These are phyloP conservation scores for Fusarium pseudocircinatum DNA, from an alignment of 2,329 filamentous ascomycete species.

Conservation along the genomic window DNA sequence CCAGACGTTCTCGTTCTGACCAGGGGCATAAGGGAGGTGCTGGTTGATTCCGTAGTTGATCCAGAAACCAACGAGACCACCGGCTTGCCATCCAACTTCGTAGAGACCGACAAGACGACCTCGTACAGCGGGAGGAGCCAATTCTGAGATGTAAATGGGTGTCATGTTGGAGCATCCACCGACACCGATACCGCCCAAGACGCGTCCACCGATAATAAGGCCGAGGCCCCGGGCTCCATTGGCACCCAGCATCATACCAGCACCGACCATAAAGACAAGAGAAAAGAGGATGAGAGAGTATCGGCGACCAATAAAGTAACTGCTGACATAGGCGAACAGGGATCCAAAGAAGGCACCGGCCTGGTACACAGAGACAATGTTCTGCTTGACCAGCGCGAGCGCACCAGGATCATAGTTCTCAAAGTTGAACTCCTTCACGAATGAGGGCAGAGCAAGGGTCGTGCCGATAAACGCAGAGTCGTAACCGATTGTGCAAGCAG, in stretches of 20 bases:
- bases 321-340: slow-evolving; percentile 72
- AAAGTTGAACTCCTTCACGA: slow-evolving; percentile 75
- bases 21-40: slow-evolving; percentile 55
- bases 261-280: slow-evolving; percentile 73
- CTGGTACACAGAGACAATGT: slow-evolving; percentile 85
- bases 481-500: slow-evolving; percentile 66
- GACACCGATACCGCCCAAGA: slow-evolving; percentile 71
- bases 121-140: slow-evolving; percentile 69
- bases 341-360: slow-evolving; percentile 86
- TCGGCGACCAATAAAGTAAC: slow-evolving; percentile 74
- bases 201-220: slow-evolving; percentile 68
- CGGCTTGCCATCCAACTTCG: slow-evolving; percentile 72
- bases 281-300: slow-evolving; percentile 70
- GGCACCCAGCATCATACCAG: slow-evolving; percentile 76
- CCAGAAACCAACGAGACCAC: slow-evolving; percentile 72
- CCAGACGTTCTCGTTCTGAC: slow-evolving; percentile 60
- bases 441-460: slow-evolving; percentile 76
- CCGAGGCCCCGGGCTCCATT: slow-evolving; percentile 70
- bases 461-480: slow-evolving; percentile 84
- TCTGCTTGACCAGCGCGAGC: slow-evolving; percentile 72
- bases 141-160: slow-evolving; percentile 69
- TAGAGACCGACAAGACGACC: slow-evolving; percentile 74
- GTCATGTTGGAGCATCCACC: slow-evolving; percentile 72
- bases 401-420: slow-evolving; percentile 55
- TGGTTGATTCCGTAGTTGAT: slow-evolving; percentile 71